Evolutionary conservation across 2,329 filamentous ascomycete genomes (phyloP).

Genomic region (Shiraia sp.): DNA sequence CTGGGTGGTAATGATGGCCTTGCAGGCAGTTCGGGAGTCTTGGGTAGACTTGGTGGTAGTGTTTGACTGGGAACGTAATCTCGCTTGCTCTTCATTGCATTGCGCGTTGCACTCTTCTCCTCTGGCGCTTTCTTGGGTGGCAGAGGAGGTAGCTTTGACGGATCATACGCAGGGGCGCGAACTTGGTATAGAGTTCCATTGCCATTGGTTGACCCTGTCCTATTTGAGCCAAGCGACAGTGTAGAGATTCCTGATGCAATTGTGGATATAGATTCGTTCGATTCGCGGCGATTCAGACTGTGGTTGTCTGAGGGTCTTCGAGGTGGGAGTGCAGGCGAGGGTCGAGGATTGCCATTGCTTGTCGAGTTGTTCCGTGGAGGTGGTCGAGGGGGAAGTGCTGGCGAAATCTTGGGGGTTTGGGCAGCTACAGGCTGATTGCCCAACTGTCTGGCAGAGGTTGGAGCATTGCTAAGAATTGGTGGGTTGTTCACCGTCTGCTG

Average conservation of each 20-base stretch:
- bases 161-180: conserved; percentile 61
- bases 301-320: conserved; percentile 47
- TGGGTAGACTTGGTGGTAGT: conserved; percentile 28
- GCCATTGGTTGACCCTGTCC: conserved; percentile 39
- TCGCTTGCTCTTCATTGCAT: conserved; percentile 42
- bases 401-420: conserved; percentile 24
- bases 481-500: conserved; percentile 47
- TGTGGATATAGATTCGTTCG: conserved; percentile 57
- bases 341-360: conserved; percentile 43
- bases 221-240: conserved; percentile 53
- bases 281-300: conserved; percentile 37
- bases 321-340: conserved; percentile 49
- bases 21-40: conserved; percentile 29
- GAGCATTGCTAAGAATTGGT: conserved; percentile 42
- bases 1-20: conserved; percentile 26
- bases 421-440: conserved; percentile 45
- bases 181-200: conserved; percentile 44
- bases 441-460: conserved; percentile 34
- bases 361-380: conserved; percentile 53
- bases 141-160: conserved; percentile 57
- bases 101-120: conserved; percentile 42
- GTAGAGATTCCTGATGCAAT: conserved; percentile 52
- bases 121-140: conserved; percentile 55
- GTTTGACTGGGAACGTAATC: conserved; percentile 27
- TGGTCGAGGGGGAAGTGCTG: conserved; percentile 46